Base-by-base conservation (phyloP, 176 grass and related monocot species). In the Luzula sylvatica region DNA sequence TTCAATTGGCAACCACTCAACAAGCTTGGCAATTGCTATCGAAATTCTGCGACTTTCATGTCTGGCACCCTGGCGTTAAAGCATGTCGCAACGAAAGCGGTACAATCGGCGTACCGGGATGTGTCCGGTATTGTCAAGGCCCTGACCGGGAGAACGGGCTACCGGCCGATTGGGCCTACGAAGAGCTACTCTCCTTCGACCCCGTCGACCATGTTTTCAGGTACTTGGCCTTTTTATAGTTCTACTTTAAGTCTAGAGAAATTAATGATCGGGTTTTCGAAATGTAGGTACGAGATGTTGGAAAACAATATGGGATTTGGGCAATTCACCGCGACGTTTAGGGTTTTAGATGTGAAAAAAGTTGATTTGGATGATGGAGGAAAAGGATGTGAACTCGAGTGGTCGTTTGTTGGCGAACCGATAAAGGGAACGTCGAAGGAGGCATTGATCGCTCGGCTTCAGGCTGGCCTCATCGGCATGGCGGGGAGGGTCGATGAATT, bases 251-350 rank as follows among this genome's bases (percentile, higher is more conserved):
- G 16, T 24, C 3, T 8, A n/a, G 9, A 5, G 28, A 14, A 14
- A 19, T 23, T 3, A 21, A 40, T 3, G 4, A 58, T 17, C 17
- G 4, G n/a, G 8, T 42, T 46, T 13, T 15, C 23, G 13, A 53
- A 52, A 50, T 12, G 11, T 40, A 38, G 52, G 23, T 89, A 89
- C 79, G 72, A 89, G 73, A 76, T 89, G 79, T 83, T 76, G 53
- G 75, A 89, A 52, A 89, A 83, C 86, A 89, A 89, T 61, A 76
- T 89, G 86, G 86, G 86, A 6, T 89, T 89, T 56, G 71, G 66
- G 23, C 4, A 11, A 38, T 89, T 83, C 63, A 72, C 78, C 46
- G 80, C 86, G 28, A 65, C 52, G 13, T 80, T 83, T 65, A 56
- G 56, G 56, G 86, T 83, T 65, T 65, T 61, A 32, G 30, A 57